phyloP scores from a whole-genome alignment of 768 basidiomycete genomes.

The Suillus placidus region DNA sequence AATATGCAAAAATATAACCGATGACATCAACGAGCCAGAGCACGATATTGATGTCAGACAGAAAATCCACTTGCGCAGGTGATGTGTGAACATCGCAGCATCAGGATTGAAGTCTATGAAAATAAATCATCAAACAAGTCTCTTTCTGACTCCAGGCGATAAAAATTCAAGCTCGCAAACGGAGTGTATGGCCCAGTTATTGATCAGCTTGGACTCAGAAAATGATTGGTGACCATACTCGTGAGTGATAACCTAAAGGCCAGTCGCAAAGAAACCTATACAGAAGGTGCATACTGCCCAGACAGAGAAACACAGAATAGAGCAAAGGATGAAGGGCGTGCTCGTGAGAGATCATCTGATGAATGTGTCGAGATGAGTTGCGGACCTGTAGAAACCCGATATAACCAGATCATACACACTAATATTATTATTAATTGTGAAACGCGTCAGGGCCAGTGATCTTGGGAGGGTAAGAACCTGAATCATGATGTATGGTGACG shows the following conservation, averaged over 20 bases:
- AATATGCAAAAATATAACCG: conserved; percentile 55
- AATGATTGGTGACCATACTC: conserved; percentile 97
- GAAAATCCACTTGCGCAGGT: conserved; percentile 77
- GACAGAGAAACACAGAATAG: conserved; percentile 42
- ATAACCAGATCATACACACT: too few relatives aligned
- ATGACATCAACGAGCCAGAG: conserved; percentile 70
- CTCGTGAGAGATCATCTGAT: too few relatives aligned
- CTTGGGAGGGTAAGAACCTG: too few relatives aligned
- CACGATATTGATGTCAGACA: conserved; percentile 83
- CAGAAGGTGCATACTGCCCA: conserved; percentile 85
- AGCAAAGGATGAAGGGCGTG: too few relatives aligned
- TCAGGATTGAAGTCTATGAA: conserved; percentile 71
- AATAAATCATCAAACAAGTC: neutral
- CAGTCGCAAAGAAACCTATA: conserved; percentile 84
- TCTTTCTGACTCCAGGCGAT: neutral
- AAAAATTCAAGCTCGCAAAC: too few relatives aligned
- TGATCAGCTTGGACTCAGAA: conserved; percentile 87
- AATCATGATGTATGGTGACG: too few relatives aligned
- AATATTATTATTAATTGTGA: too few relatives aligned
- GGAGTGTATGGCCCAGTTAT: conserved; percentile 58
- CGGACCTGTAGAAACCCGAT: too few relatives aligned
- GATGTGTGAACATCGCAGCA: conserved; percentile 80
- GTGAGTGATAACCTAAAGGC: conserved; percentile 92
- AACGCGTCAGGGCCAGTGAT: too few relatives aligned
- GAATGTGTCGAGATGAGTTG: too few relatives aligned